Evolutionary conservation across 768 basidiomycete genomes (phyloP).

Genomic region (Calvatia gigantea): DNA sequence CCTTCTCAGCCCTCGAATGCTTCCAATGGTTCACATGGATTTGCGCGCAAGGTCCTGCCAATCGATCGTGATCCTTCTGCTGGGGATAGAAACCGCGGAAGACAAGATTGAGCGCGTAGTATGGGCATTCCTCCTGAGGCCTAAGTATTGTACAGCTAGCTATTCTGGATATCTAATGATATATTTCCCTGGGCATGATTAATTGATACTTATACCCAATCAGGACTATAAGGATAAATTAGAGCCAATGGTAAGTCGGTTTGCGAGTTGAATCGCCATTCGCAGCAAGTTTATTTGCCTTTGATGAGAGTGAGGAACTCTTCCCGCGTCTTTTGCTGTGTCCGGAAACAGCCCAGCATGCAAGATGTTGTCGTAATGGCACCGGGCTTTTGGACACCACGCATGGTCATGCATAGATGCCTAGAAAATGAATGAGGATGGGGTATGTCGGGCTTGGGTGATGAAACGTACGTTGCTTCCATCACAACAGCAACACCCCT

Average conservation of each 20-base stretch:
- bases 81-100: constrained; percentile 51
- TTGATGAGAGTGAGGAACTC: constrained; percentile 91
- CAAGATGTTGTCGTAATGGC: constrained; percentile 93
- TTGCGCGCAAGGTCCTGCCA: constrained; percentile 58
- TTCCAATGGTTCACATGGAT: constrained; percentile 28
- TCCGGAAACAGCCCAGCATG: constrained; percentile 98
- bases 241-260: constrained; percentile 8
- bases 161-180: constrained; percentile 14
- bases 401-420: constrained; percentile 99
- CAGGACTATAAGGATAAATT: constrained; percentile 5
- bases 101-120: constrained; percentile 47
- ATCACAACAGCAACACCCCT: constrained; percentile 98
- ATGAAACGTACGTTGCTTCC: constrained; percentile 83
- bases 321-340: constrained; percentile 97
- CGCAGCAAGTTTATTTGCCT: constrained; percentile 22
- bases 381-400: constrained; percentile 98
- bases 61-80: constrained; percentile 64
- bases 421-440: constrained; percentile 32
- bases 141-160: constrained; percentile 13
- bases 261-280: constrained; percentile 28
- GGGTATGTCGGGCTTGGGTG: not conserved
- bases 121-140: constrained; percentile 13
- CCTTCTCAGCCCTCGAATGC: constrained; percentile 11
- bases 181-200: not conserved
- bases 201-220: constrained; percentile 1